Evolutionary conservation across 441 rosid species (phyloP), one percentile per base, ranked within the genome.

Genomic region (Croton setiger): DNA sequence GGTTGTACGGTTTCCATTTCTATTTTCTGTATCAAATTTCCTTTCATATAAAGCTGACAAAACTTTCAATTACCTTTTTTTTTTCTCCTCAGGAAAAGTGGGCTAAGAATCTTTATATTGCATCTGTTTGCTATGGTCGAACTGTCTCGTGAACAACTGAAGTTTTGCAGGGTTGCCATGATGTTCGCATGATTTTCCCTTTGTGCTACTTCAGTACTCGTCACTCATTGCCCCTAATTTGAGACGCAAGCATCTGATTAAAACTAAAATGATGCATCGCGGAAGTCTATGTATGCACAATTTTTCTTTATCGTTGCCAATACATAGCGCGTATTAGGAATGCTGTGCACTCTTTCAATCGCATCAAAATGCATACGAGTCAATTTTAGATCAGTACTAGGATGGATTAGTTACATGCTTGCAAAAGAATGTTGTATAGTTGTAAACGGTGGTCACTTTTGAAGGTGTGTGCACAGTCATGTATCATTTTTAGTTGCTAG

Each of bases 241-340:
- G 56, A 53, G 75, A 75, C 68, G 65, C 72, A 67, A 74, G 74
- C 77, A 68, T 68, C 64, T 71, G 59, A 79, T 75, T 45, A 72
- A 27, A 74, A 80, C 54, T 57, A 68, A 78, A 76, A 55, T 78
- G 85, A 78, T 61, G 59, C 78, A 62, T 74, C 64, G 44, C 45
- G 10, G 74, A 75, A 76, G 78, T 81, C 74, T 80, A 79, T 78
- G 85, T 78, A 82, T 76, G 85, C 81, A 71, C 80, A 74, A 75
- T 73, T 80, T 71, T 69, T 72, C 76, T 75, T 80, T 68, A 70
- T 66, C 67, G 76, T 64, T 60, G 65, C 70, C 80, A 75, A 75
- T 64, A 55, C 78, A 74, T 74, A 76, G 82, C 80, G 71, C 79
- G 76, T 60, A 49, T 76, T 75, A 49, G 62, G 13, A 83, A 76